Evolutionary conservation across 2,329 filamentous ascomycete genomes (phyloP), one percentile per base, ranked within the genome.

Genomic region (Paecilomyces dactylethromorphus): DNA sequence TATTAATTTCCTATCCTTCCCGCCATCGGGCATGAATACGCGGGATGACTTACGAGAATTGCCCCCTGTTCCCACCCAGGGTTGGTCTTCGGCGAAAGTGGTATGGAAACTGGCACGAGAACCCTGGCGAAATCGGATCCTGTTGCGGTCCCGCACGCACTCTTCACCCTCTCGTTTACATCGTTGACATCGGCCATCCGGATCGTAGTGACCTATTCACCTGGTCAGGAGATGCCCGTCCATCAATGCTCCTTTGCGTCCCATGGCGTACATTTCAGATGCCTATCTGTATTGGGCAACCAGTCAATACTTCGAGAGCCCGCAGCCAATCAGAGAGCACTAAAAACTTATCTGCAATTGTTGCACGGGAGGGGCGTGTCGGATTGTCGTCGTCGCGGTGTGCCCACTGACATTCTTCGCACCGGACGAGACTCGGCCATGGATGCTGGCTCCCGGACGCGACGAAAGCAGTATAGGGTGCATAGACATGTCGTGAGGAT

Each of bases 41-140:
- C 15, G 15, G 22, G n/a, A 21, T 13, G 24, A 33, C 26, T 31
- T 35, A 8, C 10, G 59, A 63, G 58, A 58, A 71, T 68, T 64
- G 35, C 65, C 65, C 11, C 65, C 67, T 29, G 65, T 60, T 31
- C 62, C 66, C 50, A 73, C 62, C 72, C 72, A 74, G 26, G 64
- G 60, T 58, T 74, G 72, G 61, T 69, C 64, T 33, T 66, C 64
- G 29, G 70, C 61, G 57, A 74, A 73, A 33, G 67, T 62, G 39
- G 61, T 60, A 59, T 71, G 65, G 61, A 71, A 71, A 59, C 62
- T 66, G 18, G 69, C 69, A 60, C 66, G 69, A 15, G 70, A 72
- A 29, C 71, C 70, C 64, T 72, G 71, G 10, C 69, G 62, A 58
- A 74, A 74, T 18, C 55, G 39, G 39, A 45, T 45, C 39, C 15